Conservation (phyloP, 208 protist genomes). For the Trypanosoma vivax region DNA sequence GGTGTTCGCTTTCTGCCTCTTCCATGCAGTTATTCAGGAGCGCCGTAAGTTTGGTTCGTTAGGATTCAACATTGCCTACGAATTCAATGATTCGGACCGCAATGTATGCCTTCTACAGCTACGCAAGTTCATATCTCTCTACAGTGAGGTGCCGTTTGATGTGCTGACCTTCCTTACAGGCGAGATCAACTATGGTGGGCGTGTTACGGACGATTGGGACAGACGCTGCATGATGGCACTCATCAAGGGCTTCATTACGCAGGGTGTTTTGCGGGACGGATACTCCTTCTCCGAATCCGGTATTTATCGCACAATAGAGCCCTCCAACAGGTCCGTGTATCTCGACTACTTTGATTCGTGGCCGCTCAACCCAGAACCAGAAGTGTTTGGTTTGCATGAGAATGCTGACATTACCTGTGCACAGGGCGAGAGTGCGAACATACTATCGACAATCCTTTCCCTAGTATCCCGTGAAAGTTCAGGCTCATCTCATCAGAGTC, state of each 20-base stretch:
- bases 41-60: conserved; percentile 92
- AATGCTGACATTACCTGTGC: conserved; percentile 97
- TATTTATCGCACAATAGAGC: conserved; percentile 86
- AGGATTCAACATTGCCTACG: conserved; percentile 96
- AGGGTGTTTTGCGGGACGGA: conserved; percentile 75
- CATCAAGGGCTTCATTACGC: conserved; percentile 89
- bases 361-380: conserved; percentile 91
- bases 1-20: conserved; percentile 91
- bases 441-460: conserved; percentile 78
- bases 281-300: conserved; percentile 89
- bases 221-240: conserved; percentile 92
- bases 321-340: conserved; percentile 81
- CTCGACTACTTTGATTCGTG: conserved; percentile 84
- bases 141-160: conserved; percentile 90
- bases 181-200: conserved; percentile 97
- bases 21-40: conserved; percentile 94
- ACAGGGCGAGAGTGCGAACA: conserved; percentile 68
- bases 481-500: conserved; percentile 26
- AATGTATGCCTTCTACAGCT: conserved; percentile 90
- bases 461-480: conserved; percentile 66
- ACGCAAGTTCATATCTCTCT: conserved; percentile 88
- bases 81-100: conserved; percentile 94
- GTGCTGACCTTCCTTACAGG: conserved; percentile 92
- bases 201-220: conserved; percentile 97
- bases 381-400: conserved; percentile 95